Evolutionary conservation across 345 rosid genomes (phyloP).

Genomic region (Eutrema yunnanense): DNA sequence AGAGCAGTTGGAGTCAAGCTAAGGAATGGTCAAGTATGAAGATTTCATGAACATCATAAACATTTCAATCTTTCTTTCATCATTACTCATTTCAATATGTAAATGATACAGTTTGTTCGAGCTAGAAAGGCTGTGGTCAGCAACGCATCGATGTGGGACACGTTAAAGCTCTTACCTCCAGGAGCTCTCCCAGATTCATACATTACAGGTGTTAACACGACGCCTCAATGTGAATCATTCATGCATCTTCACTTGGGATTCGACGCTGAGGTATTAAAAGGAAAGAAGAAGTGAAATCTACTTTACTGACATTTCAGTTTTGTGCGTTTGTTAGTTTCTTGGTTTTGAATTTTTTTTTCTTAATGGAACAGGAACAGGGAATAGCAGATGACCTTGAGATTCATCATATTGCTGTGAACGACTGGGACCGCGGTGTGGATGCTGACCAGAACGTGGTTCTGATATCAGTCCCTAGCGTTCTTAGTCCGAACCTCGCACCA

Average conservation of each 20-base stretch:
- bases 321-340: not conserved
- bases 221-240: conserved; percentile 88
- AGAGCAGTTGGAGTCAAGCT: conserved; percentile 82
- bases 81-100: not conserved
- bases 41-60: not conserved
- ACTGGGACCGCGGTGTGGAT: conserved; percentile 88
- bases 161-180: conserved; percentile 57
- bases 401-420: conserved; percentile 91
- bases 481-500: conserved; percentile 79
- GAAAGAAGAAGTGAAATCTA: not conserved
- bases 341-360: not conserved
- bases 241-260: conserved; percentile 99
- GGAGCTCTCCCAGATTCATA: conserved; percentile 62
- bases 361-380: conserved; percentile 41
- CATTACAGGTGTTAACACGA: conserved; percentile 38
- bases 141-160: conserved; percentile 97
- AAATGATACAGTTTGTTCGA: conserved; percentile 53
- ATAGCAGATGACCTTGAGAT: conserved; percentile 67
- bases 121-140: conserved; percentile 90
- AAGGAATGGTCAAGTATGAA: conserved; percentile 76
- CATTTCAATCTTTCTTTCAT: not conserved
- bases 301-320: not conserved
- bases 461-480: conserved; percentile 74
- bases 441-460: conserved; percentile 90
- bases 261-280: conserved; percentile 54